Base-by-base conservation (phyloP, 192 early-diverging fungal genomes). In the Jimgerdemannia lactiflua region DNA sequence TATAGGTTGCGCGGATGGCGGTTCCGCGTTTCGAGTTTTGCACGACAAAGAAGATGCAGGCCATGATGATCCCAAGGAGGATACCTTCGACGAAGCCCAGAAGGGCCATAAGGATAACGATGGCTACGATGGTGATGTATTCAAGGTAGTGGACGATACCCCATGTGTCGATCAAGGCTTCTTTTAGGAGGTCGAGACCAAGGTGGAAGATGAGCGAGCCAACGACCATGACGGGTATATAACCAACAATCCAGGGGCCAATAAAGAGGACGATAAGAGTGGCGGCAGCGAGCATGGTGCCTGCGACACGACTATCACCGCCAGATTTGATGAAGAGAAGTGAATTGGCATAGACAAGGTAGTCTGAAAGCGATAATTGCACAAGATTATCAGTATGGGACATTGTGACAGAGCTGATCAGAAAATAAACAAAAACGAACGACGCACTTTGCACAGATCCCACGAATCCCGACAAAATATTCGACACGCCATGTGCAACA, bases 11-110 rank as follows among this genome's bases (percentile, higher is more conserved):
- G 54, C 93, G 89, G 72, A 93, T 82, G 8, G 91, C 85, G 59
- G 85, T 77, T 11, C 81, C 83, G 42, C 89, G 87, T 43, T 87
- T 86, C 49, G 89, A 89, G 78, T 93, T 94, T 43, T 89, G 83
- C 3, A 95, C 85, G 10, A 96, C 95, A 84, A 99, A 99, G 84
- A 98, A 98, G 42, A 98, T 82, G 80, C 95, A 97, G 4, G 98
- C 95, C 75, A 97, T 83, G 3, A 98, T 80, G 39, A 99, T 94
- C 10, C 98, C 98, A 41, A 96, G 78, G 68, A 97, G 91, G 73
- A 98, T 96, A 17, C 98, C 98, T 74, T 99, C 96, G 14, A 96
- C 96, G 82, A 99, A 99, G n/a, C 98, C 97, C 59, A 97, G 78
- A 11, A 79, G 79, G 8, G 93, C 95, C 97, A 99, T 99, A 54